Conservation (phyloP, 1,139 yeast genomes). For the Taphrina deformans region DNA sequence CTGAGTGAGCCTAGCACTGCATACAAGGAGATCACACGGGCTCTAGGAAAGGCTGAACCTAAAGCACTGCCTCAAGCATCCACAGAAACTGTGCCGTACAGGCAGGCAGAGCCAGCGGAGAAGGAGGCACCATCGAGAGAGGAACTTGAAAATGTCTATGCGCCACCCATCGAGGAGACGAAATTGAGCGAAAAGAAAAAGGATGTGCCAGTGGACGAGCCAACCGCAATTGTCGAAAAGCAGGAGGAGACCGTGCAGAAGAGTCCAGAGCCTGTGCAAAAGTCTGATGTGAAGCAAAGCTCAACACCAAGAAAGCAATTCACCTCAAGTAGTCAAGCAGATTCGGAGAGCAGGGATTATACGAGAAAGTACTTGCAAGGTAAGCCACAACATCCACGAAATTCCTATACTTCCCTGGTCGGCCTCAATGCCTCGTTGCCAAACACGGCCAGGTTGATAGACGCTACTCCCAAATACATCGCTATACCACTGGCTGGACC, state of each 20-base stretch:
- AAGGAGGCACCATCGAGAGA: neutral
- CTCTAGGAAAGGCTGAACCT: constrained; percentile 18
- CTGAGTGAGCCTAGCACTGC: constrained; percentile 15
- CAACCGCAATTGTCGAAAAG: neutral
- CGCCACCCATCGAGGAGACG: constrained; percentile 15
- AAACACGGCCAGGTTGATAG: constrained; percentile 28
- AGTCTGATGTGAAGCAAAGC: neutral
- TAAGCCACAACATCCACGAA: constrained; percentile 19
- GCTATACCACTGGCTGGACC: constrained; percentile 27
- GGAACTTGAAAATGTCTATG: constrained; percentile 22
- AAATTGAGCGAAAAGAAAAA: neutral
- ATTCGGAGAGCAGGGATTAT: constrained; percentile 4
- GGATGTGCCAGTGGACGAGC: neutral
- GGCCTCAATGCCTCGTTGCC: constrained; percentile 28
- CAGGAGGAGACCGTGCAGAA: neutral
- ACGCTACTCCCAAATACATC: constrained; percentile 11
- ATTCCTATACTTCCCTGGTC: constrained; percentile 24
- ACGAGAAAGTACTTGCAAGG: constrained; percentile 28
- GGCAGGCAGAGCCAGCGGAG: neutral
- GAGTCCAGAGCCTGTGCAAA: neutral
- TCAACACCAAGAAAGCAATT: neutral
- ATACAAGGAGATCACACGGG: constrained; percentile 21
- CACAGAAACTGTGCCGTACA: constrained; percentile 5
- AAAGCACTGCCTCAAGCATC: neutral
- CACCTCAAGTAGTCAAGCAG: neutral